A percentile compares a stretch with the other conserved stretches of the same genome.
Evolutionary conservation across 441 rosid species (phyloP).

Genomic region (Adansonia madagascariensis): DNA sequence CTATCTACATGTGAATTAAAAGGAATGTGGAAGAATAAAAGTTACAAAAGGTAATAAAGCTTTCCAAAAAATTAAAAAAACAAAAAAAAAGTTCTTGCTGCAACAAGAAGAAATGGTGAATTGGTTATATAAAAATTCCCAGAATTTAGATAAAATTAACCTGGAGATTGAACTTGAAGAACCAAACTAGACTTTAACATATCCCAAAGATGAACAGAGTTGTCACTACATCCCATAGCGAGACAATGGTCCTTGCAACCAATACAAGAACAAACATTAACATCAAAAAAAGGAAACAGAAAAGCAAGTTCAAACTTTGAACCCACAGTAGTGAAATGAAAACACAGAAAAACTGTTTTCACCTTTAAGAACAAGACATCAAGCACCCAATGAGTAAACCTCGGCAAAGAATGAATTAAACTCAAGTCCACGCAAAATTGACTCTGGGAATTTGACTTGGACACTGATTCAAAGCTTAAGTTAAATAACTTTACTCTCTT

Average conservation of each 20-base stretch:
- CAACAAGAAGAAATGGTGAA: slow-evolving; percentile 5
- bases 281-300: background rate
- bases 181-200: slow-evolving; percentile 46
- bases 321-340: background rate
- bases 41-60: background rate
- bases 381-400: slow-evolving; percentile 81
- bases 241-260: slow-evolving; percentile 51
- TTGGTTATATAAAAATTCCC: background rate
- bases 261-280: slow-evolving; percentile 24
- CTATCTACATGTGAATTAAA: slow-evolving; percentile 55
- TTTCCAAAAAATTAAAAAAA: background rate
- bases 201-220: slow-evolving; percentile 77
- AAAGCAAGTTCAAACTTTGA: slow-evolving; percentile 16
- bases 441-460: slow-evolving; percentile 24
- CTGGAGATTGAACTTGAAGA: slow-evolving; percentile 78
- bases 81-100: background rate
- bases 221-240: slow-evolving; percentile 88
- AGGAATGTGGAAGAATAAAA: background rate
- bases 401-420: slow-evolving; percentile 62
- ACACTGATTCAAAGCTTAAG: slow-evolving; percentile 37
- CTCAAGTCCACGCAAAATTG: slow-evolving; percentile 43
- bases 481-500: slow-evolving; percentile 72
- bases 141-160: slow-evolving; percentile 39
- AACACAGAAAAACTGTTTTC: background rate
- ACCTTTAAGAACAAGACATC: slow-evolving; percentile 85